Evolutionary conservation across 139 green algal species (phyloP).

Genomic region (Diplosphaera chodatii): DNA sequence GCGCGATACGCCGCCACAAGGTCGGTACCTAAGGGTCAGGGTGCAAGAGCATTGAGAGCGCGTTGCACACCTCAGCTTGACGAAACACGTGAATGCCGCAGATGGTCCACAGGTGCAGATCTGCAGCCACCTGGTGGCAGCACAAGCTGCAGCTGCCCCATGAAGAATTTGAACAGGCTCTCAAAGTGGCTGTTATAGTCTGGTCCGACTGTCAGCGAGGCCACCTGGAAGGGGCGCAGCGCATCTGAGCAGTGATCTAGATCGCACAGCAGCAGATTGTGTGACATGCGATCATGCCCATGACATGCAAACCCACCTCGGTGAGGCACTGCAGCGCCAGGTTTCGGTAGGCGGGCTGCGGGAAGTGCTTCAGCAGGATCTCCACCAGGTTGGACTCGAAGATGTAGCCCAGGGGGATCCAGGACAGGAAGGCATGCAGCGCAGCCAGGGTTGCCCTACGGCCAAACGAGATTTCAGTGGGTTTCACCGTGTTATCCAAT

Average conservation of each 20-base stretch:
- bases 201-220: constrained; percentile 48
- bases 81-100: too few relatives aligned
- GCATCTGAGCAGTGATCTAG: too few relatives aligned
- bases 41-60: too few relatives aligned
- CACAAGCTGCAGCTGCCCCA: constrained; percentile 65
- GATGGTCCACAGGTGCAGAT: too few relatives aligned
- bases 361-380: constrained; percentile 87
- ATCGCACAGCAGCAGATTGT: too few relatives aligned
- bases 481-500: too few relatives aligned
- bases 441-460: constrained; percentile 77
- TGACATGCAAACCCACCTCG: constrained; percentile 78
- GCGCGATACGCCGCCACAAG: constrained; percentile 69
- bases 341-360: constrained; percentile 83
- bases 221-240: constrained; percentile 54
- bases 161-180: constrained; percentile 68
- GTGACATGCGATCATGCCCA: too few relatives aligned
- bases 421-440: constrained; percentile 87
- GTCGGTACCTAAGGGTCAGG: too few relatives aligned
- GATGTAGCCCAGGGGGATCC: constrained; percentile 97
- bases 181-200: constrained; percentile 76
- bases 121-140: constrained; percentile 63
- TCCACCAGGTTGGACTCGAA: constrained; percentile 93
- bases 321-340: constrained; percentile 88
- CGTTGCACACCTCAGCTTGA: too few relatives aligned
- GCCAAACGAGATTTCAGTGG: too few relatives aligned